phyloP scores from a whole-genome alignment of 345 rosid species.

The Passiflora organensis region DNA sequence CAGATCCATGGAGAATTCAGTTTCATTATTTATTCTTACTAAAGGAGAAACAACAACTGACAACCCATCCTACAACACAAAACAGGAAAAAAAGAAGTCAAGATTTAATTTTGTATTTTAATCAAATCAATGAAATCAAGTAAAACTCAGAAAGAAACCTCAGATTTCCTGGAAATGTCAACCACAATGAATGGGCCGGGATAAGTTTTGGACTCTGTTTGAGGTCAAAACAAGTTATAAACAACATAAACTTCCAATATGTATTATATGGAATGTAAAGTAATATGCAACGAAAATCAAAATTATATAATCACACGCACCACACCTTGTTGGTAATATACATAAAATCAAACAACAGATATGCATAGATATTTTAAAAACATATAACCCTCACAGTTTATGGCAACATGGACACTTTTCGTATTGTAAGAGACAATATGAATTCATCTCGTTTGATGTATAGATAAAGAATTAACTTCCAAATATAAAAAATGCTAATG shows the following conservation, averaged over 20 bases:
- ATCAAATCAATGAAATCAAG: constrained; percentile 9
- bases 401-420: too few species aligned
- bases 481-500: too few species aligned
- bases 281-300: too few species aligned
- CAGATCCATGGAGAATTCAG: constrained; percentile 68
- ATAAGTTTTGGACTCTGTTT: constrained; percentile 69
- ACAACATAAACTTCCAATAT: too few species aligned
- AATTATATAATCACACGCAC: not conserved
- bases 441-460: too few species aligned
- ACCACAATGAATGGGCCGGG: constrained; percentile 87
- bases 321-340: not conserved
- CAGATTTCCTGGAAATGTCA: constrained; percentile 56
- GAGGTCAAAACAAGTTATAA: constrained; percentile 12
- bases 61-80: constrained; percentile 65
- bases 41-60: constrained; percentile 80
- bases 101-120: constrained; percentile 3
- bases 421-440: too few species aligned
- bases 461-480: too few species aligned
- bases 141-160: constrained; percentile 43
- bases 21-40: constrained; percentile 74
- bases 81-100: not conserved
- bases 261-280: too few species aligned
- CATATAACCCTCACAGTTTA: not conserved
- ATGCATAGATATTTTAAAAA: not conserved
- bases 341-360: not conserved